Evolutionary conservation across 2,329 filamentous ascomycete genomes (phyloP), one percentile per base, ranked within the genome.

Genomic region (Neonectria neomacrospora): DNA sequence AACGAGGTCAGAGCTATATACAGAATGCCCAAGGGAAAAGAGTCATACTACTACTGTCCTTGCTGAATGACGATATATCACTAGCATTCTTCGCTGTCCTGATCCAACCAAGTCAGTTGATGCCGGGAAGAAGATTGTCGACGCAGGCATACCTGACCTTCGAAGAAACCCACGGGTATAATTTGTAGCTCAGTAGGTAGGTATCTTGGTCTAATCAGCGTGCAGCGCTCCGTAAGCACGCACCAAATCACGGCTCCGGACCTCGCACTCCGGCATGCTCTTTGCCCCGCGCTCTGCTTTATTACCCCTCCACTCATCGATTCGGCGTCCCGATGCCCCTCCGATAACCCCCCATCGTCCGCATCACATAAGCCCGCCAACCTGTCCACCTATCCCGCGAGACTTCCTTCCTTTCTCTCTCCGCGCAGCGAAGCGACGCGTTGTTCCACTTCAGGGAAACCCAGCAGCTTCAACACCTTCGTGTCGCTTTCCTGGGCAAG

Each of bases 251-350:
- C 41, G 18, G 7, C 41, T 22, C 10, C 58, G 18, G 32, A 26
- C 52, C 34, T 62, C 58, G 58, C 63, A 65, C 63, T 65, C 61
- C 62, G 62, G 59, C 54, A 44, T 34, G 32, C 32, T 58, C 53
- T 52, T 32, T 58, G 54, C 59, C 48, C 59, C 59, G 59, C 48
- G 54, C 41, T 39, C 41, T n/a, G 47, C 39, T 26, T 14, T 18
- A 16, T 30, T 62, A 62, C 59, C 59, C 59, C 59, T 52, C 54
- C 59, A 62, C 53, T 44, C 20, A 47, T 37, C 34, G 14, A 14
- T 41, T 39, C 14, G 16, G 9, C 37, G n/a, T 41, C 37, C 37
- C 37, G 34, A 51, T 53, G 54, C 59, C 59, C 59, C 59, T 62
- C 41, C 45, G 58, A 61, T 61, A 61, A 60, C 56, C 20, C 20